Conservation (phyloP, 2,329 filamentous ascomycete genomes). For the Colletotrichum sp. region DNA sequence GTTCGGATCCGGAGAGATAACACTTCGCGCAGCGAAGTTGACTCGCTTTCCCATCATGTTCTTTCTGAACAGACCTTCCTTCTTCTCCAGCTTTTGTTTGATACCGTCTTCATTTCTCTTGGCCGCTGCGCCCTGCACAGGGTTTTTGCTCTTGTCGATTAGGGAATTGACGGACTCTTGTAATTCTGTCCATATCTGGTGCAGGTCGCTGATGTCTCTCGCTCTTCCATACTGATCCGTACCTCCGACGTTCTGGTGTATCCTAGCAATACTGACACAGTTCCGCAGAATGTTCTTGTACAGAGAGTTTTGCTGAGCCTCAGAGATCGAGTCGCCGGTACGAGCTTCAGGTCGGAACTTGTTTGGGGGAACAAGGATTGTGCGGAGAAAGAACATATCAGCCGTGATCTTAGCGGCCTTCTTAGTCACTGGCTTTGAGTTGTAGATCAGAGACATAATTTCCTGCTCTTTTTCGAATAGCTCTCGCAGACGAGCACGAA, state of each 20-base stretch:
- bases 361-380: constrained; percentile 89
- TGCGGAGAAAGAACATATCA: constrained; percentile 94
- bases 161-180: constrained; percentile 93
- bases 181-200: constrained; percentile 81
- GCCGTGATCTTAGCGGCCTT: constrained; percentile 65
- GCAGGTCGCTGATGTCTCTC: constrained; percentile 76
- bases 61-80: constrained; percentile 96
- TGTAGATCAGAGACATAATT: constrained; percentile 84
- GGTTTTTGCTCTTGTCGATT: constrained; percentile 88
- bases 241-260: constrained; percentile 56
- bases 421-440: constrained; percentile 69
- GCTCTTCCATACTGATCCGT: constrained; percentile 47
- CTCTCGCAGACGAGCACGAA: constrained; percentile 76
- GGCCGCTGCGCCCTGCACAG: constrained; percentile 77
- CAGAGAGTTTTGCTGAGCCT: constrained; percentile 85
- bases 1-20: constrained; percentile 97
- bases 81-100: constrained; percentile 98
- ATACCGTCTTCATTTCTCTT: constrained; percentile 89
- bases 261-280: constrained; percentile 75
- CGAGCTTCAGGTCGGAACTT: constrained; percentile 86
- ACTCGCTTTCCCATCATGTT: constrained; percentile 99
- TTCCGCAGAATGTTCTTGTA: constrained; percentile 85
- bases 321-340: constrained; percentile 81
- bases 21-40: constrained; percentile 95
- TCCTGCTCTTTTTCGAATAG: constrained; percentile 90